Conservation (phyloP, 2,329 filamentous ascomycete genomes). For the Tolypocladium capitatum region DNA sequence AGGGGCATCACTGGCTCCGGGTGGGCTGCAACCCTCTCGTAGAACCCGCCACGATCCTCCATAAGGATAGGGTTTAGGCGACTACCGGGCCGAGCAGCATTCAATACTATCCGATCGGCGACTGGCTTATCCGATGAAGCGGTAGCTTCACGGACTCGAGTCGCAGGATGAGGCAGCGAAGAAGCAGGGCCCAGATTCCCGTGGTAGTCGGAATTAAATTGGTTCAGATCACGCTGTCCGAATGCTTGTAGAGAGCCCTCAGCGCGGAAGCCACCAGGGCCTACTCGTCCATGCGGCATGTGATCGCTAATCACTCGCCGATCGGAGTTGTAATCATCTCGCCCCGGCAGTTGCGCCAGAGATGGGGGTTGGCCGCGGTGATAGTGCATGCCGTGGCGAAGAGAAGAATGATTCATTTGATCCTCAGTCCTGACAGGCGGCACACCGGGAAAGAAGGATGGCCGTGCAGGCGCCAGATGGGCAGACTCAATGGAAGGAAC, state of each 20-base stretch:
- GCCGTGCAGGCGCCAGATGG: conserved; percentile 22
- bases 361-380: neutral
- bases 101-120: conserved; percentile 16
- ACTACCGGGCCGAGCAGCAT: conserved; percentile 16
- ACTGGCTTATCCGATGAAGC: conserved; percentile 7
- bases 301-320: conserved; percentile 8
- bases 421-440: conserved; percentile 13
- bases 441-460: conserved; percentile 20
- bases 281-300: neutral
- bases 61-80: conserved; percentile 22
- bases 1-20: neutral
- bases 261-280: neutral
- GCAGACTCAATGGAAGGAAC: conserved; percentile 32
- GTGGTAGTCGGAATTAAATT: neutral
- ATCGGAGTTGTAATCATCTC: neutral
- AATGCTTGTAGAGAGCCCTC: neutral
- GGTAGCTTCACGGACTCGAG: conserved; percentile 6
- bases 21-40: conserved; percentile 16
- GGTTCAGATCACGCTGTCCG: neutral
- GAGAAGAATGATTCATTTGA: conserved; percentile 8
- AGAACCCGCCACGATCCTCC: conserved; percentile 26
- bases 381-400: conserved; percentile 7
- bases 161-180: neutral
- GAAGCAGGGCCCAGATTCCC: neutral
- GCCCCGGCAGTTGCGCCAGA: neutral